Conservation (phyloP, 2,329 filamentous ascomycete species). For the Aspergillus calidoustus region DNA sequence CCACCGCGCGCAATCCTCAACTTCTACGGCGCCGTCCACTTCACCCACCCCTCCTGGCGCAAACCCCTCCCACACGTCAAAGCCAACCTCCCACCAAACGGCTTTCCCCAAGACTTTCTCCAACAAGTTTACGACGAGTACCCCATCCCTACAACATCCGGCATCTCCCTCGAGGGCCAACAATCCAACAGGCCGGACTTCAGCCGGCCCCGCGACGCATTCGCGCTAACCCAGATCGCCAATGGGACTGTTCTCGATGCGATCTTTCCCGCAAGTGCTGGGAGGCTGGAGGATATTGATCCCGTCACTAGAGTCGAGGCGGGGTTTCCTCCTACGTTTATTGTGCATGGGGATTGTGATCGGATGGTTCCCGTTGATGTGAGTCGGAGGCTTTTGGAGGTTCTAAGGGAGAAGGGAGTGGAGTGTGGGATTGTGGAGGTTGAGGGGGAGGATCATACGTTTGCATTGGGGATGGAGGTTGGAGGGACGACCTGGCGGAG, state of each 20-base stretch:
- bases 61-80: conserved; percentile 36
- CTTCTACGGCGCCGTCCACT: conserved; percentile 50
- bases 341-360: conserved; percentile 48
- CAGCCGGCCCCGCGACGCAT: conserved; percentile 43
- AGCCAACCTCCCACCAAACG: conserved; percentile 29
- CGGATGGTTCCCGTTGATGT: conserved; percentile 45
- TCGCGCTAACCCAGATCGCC: conserved; percentile 49
- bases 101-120: conserved; percentile 36
- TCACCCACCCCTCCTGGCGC: conserved; percentile 45
- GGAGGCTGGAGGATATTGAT: conserved; percentile 35
- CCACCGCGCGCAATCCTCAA: conserved; percentile 46
- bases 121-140: conserved; percentile 41
- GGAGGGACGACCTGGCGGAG: conserved; percentile 40
- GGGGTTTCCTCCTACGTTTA: conserved; percentile 46
- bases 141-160: conserved; percentile 44
- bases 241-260: conserved; percentile 43
- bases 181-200: conserved; percentile 40
- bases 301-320: conserved; percentile 38
- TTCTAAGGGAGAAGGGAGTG: conserved; percentile 36
- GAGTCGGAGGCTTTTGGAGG: conserved; percentile 37
- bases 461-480: conserved; percentile 49
- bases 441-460: conserved; percentile 50
- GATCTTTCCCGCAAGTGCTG: conserved; percentile 31
- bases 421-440: conserved; percentile 44
- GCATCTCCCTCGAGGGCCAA: conserved; percentile 49